Evolutionary conservation across 495 filamentous ascomycete species (phyloP).

Genomic region (Trichoderma erinaceum): DNA sequence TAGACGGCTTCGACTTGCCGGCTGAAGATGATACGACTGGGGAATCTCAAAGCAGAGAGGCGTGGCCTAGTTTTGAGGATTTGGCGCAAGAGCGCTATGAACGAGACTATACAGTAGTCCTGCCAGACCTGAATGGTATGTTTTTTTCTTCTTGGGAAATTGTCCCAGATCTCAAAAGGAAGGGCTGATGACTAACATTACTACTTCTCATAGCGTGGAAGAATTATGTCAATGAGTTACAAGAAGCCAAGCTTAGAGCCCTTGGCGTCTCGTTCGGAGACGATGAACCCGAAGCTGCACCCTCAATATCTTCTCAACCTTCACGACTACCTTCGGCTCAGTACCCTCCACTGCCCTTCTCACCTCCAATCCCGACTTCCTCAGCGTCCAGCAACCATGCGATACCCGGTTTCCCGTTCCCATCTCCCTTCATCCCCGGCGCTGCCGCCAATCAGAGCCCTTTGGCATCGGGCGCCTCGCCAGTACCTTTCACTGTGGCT

Average conservation of each 20-base stretch:
- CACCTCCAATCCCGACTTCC: slow-evolving; percentile 62
- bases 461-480: slow-evolving; percentile 44
- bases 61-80: slow-evolving; percentile 66
- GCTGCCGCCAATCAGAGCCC: slow-evolving; percentile 49
- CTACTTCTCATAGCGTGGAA: slow-evolving; percentile 61
- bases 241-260: slow-evolving; percentile 85
- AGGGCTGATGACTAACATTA: neutral
- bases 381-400: slow-evolving; percentile 58
- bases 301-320: slow-evolving; percentile 52
- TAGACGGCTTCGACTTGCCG: slow-evolving; percentile 62
- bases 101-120: slow-evolving; percentile 53
- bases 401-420: slow-evolving; percentile 54
- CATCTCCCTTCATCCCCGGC: slow-evolving; percentile 47
- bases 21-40: slow-evolving; percentile 31
- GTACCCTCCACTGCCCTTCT: slow-evolving; percentile 60
- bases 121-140: slow-evolving; percentile 64
- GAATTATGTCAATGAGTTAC: slow-evolving; percentile 68
- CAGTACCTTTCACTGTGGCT: slow-evolving; percentile 50
- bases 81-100: slow-evolving; percentile 46
- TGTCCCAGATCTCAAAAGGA: neutral
- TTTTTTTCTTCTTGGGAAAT: slow-evolving; percentile 11
- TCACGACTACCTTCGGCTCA: slow-evolving; percentile 49
- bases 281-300: slow-evolving; percentile 56
- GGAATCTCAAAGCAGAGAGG: slow-evolving; percentile 57
- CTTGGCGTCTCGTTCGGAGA: slow-evolving; percentile 76